Evolutionary conservation across 192 early-diverging fungal genomes (phyloP), one percentile per base, ranked within the genome.

Genomic region (Rhizoclosmatium sp.): DNA sequence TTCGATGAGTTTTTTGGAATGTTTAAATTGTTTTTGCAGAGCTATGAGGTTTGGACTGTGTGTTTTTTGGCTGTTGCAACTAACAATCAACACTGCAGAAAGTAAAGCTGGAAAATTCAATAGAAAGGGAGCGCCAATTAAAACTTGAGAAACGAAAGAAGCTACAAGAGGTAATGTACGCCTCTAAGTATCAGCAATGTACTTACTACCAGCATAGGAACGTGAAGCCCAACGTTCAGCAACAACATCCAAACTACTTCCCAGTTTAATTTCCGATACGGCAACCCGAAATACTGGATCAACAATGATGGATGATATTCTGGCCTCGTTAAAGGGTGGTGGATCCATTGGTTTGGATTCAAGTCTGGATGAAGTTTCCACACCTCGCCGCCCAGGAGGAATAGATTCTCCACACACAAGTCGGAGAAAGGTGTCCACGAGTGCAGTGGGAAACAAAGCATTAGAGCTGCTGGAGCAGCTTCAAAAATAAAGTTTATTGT

Each of bases 1-100:
- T 75, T 75, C 47, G 82, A 86, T 40, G 82, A 86, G 45, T 86
- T 86, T 78, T 82, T 86, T 56, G 19, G 21, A 7, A 65, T 86
- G 21, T 86, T 86, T 69, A 71, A 59, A 40, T 49, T 74, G 2
- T 86, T 86, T 81, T 46, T 84, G 59, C 62, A 71, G 45, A 67
- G 68, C 19, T 86, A 79, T 68, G 61, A 82, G 73, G 85, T 85
- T 46, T 21, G 77, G 59, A 76, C 41, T 39, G 9, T 54, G 51
- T 54, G n/a, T 54, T 54, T 54, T 54, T 12, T 12, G 5, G 51
- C 51, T 54, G 51, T 54, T 54, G 5, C 16, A 12, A 12, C 16
- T 54, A n/a, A 10, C 39, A 23, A 39, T 10, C 14, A 56, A 56
- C 23, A n/a, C 31, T 9, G 1, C 71, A 85, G 84, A 79, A 48